phyloP scores from a whole-genome alignment of 164 flowering plant species.

The Hamamelis virginiana region DNA sequence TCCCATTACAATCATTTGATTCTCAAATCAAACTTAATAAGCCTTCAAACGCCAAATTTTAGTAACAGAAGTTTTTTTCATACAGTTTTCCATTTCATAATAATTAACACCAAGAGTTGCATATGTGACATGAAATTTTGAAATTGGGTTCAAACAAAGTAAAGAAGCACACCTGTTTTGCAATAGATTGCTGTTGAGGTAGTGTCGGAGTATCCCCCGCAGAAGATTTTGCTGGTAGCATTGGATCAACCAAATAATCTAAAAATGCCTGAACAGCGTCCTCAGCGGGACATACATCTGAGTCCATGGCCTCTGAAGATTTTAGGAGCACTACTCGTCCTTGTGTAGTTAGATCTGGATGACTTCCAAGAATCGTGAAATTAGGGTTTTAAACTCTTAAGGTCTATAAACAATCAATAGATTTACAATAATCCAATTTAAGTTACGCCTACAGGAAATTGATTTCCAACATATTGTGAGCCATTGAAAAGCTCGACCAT shows the following conservation, averaged over 20 bases:
- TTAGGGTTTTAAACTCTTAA: not conserved
- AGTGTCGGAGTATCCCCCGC: conserved; percentile 29
- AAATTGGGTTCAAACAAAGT: not conserved
- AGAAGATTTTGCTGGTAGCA: conserved; percentile 43
- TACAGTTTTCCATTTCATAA: too few species aligned
- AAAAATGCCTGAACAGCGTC: conserved; percentile 55
- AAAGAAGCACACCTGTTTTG: conserved; percentile 56
- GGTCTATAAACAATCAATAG: too few species aligned
- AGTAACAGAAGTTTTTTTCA: too few species aligned
- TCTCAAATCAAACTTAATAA: too few species aligned
- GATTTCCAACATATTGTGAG: too few species aligned
- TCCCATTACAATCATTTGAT: too few species aligned
- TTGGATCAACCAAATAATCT: conserved; percentile 62
- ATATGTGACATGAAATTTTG: not conserved
- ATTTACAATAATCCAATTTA: too few species aligned
- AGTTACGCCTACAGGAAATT: too few species aligned
- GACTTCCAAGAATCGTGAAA: not conserved
- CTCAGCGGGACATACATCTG: conserved; percentile 42
- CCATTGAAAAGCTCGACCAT: too few species aligned
- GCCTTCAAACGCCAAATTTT: too few species aligned
- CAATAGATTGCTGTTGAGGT: conserved; percentile 42
- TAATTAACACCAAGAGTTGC: not conserved
- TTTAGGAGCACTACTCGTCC: not conserved
- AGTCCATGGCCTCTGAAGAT: conserved; percentile 13
- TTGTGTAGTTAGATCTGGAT: not conserved